Conservation (phyloP, 2,329 filamentous ascomycete genomes). For the Nigrospora osmanthi region DNA sequence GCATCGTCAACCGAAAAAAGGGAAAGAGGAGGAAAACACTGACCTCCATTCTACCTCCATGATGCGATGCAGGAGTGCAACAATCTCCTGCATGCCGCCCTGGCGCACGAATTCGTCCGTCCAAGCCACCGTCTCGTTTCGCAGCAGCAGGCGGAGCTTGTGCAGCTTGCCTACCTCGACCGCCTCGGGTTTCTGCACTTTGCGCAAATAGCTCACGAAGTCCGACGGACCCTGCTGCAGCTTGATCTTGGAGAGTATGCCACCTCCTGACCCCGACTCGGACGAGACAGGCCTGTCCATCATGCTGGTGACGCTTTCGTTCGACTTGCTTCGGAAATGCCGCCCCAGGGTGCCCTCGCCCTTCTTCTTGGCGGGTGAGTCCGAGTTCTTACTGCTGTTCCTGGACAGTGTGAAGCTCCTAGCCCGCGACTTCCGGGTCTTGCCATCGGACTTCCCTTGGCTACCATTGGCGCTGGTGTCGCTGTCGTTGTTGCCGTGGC, state of each 20-base stretch:
- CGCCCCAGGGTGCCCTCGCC: constrained; percentile 54
- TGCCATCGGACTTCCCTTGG: constrained; percentile 33
- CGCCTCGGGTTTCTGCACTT: constrained; percentile 70
- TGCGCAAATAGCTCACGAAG: constrained; percentile 78
- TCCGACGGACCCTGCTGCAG: constrained; percentile 69
- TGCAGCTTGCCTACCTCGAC: constrained; percentile 94
- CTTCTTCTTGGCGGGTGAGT: constrained; percentile 73
- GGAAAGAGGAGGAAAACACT: constrained; percentile 18
- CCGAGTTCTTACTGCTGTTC: constrained; percentile 39
- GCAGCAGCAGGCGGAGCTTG: constrained; percentile 79
- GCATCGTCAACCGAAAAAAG: background rate
- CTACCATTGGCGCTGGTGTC: constrained; percentile 25
- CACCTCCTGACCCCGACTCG: constrained; percentile 47
- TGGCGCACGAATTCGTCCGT: constrained; percentile 85
- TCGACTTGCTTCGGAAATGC: constrained; percentile 64
- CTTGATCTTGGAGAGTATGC: constrained; percentile 61
- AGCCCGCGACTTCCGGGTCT: constrained; percentile 56
- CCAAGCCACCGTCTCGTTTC: constrained; percentile 95
- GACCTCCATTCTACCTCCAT: constrained; percentile 95
- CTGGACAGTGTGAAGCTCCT: constrained; percentile 74
- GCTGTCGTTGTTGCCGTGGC: constrained; percentile 26
- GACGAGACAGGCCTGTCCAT: constrained; percentile 46
- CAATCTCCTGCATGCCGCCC: constrained; percentile 88
- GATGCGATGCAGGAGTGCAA: constrained; percentile 79
- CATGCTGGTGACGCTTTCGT: constrained; percentile 53